Evolutionary conservation across 139 green algal genomes (phyloP).

Genomic region (Ettlia oleoabundans): DNA sequence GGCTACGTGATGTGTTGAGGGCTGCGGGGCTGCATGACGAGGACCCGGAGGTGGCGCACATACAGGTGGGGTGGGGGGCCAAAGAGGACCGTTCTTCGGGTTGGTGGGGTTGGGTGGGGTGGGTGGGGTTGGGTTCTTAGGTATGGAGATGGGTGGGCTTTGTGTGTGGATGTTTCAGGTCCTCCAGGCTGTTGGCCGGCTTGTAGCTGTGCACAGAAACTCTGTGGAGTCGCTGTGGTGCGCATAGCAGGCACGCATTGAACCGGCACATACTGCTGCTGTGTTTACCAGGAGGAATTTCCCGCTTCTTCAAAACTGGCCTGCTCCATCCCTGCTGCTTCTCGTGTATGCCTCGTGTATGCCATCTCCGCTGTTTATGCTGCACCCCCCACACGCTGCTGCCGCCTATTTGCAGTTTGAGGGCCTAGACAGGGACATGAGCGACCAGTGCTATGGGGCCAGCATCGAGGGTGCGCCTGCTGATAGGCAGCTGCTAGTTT

Average conservation of each 20-base stretch:
- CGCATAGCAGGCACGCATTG: no score
- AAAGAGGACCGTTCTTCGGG: no score
- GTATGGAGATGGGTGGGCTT: neutral
- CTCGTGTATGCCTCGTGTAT: no score
- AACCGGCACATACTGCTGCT: no score
- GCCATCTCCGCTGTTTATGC: neutral
- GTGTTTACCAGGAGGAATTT: no score
- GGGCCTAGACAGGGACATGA: constrained; percentile 69
- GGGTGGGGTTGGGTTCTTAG: neutral
- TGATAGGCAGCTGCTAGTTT: neutral
- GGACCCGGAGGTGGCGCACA: constrained; percentile 56
- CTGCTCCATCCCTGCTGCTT: no score
- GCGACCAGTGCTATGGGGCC: constrained; percentile 59
- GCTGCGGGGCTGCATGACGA: constrained; percentile 56
- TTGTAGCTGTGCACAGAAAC: no score
- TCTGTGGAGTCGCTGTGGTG: no score
- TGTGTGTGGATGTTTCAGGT: no score
- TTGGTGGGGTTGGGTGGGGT: neutral
- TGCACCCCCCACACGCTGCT: neutral
- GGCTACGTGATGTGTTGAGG: constrained; percentile 82
- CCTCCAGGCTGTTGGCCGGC: no score
- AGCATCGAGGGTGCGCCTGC: constrained; percentile 61
- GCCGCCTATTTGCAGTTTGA: constrained; percentile 68
- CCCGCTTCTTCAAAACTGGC: no score
- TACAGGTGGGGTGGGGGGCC: constrained; percentile 70